Conservation (phyloP, 1,139 yeast genomes). For the Diutina pseudorugosa region DNA sequence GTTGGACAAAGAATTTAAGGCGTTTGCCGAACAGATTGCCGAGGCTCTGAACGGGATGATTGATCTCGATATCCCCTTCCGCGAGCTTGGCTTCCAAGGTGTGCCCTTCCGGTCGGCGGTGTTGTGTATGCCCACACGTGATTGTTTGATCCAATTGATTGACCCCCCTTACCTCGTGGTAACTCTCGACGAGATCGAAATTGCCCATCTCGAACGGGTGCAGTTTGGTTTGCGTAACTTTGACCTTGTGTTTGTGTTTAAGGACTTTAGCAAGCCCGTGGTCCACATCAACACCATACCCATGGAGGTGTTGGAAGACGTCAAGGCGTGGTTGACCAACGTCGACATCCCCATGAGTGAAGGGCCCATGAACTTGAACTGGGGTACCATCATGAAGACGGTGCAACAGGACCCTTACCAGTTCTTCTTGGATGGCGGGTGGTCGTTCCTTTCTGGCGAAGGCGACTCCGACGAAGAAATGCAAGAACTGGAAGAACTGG, state of each 20-base stretch:
- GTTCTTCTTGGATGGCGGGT: constrained; percentile 89
- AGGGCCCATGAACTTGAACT: constrained; percentile 90
- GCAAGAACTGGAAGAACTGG: constrained; percentile 49
- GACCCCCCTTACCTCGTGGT: constrained; percentile 94
- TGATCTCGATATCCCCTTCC: constrained; percentile 87
- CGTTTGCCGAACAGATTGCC: constrained; percentile 82
- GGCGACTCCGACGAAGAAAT: constrained; percentile 55
- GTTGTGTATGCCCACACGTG: constrained; percentile 93
- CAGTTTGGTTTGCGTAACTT: constrained; percentile 95
- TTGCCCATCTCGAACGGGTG: constrained; percentile 93
- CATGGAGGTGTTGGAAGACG: constrained; percentile 81
- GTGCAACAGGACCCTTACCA: constrained; percentile 87
- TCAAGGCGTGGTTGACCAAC: constrained; percentile 92
- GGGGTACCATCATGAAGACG: constrained; percentile 94
- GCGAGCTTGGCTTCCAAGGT: constrained; percentile 95
- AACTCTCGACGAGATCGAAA: constrained; percentile 82
- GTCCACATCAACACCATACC: constrained; percentile 93
- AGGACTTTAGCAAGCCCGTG: constrained; percentile 79
- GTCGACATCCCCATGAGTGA: constrained; percentile 92
- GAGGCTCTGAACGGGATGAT: constrained; percentile 73
- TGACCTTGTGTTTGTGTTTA: constrained; percentile 89
- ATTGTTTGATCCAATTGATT: constrained; percentile 83
- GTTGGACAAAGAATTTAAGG: constrained; percentile 83
- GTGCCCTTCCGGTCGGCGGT: constrained; percentile 94
- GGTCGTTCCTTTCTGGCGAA: constrained; percentile 78